Evolutionary conservation across 768 basidiomycete genomes (phyloP).

Genomic region (Tephrocybe sp.): DNA sequence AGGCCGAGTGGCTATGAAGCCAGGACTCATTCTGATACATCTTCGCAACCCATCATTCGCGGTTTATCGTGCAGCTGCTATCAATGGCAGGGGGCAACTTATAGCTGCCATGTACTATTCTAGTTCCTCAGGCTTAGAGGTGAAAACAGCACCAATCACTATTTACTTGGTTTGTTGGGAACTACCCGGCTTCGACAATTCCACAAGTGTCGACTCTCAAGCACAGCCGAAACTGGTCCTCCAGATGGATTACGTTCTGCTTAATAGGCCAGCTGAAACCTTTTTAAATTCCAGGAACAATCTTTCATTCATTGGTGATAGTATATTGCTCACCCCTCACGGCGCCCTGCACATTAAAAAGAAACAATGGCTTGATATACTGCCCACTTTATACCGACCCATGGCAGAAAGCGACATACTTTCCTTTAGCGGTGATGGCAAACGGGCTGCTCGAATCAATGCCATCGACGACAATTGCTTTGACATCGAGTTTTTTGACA

Average conservation of each 20-base stretch:
- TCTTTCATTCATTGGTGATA: neutral
- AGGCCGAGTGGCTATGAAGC: conserved; percentile 1
- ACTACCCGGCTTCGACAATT: neutral
- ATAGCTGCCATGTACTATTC: conserved; percentile 2
- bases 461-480: neutral
- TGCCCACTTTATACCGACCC: neutral
- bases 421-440: conserved; percentile 7
- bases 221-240: neutral
- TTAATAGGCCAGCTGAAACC: neutral
- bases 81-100: neutral
- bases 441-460: neutral
- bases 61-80: neutral
- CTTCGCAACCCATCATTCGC: neutral
- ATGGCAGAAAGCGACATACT: neutral
- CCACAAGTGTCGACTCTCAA: neutral
- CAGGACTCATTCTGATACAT: neutral
- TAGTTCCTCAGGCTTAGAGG: neutral
- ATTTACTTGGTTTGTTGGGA: conserved; percentile 6
- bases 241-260: neutral
- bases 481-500: conserved; percentile 1
- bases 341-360: neutral
- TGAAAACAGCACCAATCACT: neutral
- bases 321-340: conserved; percentile 1
- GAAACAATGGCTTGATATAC: neutral
- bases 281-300: neutral